Conservation (phyloP, 2,329 filamentous ascomycete genomes). For the Aaosphaeria pasadenensis region DNA sequence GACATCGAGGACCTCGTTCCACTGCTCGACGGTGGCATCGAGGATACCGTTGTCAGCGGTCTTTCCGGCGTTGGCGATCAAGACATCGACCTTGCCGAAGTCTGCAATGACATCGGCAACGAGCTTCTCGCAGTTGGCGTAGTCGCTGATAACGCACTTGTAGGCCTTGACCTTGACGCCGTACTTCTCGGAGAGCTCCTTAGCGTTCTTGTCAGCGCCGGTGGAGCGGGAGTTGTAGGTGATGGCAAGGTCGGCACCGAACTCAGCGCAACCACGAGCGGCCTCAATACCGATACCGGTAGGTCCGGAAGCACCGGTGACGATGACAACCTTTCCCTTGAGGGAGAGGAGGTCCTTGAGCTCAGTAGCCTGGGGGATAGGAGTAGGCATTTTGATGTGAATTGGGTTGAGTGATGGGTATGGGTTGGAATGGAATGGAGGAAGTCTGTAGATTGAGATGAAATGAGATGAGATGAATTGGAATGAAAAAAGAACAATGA, state of each 20-base stretch:
- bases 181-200: constrained; percentile 58
- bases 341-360: constrained; percentile 56
- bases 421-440: neutral
- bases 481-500: constrained; percentile 4
- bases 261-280: constrained; percentile 62
- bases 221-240: constrained; percentile 63
- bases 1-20: constrained; percentile 75
- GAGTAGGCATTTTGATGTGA: constrained; percentile 52
- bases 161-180: constrained; percentile 66
- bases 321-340: constrained; percentile 53
- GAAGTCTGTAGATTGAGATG: constrained; percentile 9
- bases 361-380: constrained; percentile 55
- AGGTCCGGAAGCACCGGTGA: constrained; percentile 57
- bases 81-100: constrained; percentile 67
- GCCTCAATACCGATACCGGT: constrained; percentile 67
- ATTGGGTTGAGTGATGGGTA: constrained; percentile 2
- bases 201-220: constrained; percentile 64
- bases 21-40: constrained; percentile 67
- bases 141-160: constrained; percentile 61
- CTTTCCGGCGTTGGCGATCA: constrained; percentile 68
- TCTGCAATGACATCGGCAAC: constrained; percentile 62
- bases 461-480: constrained; percentile 7
- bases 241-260: constrained; percentile 62
- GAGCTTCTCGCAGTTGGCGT: constrained; percentile 55
- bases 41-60: constrained; percentile 68